Percentiles rank a stretch among this genome's conserved stretches.
Evolutionary conservation across 768 basidiomycete species (phyloP).

Genomic region (Lactarius quietus): DNA sequence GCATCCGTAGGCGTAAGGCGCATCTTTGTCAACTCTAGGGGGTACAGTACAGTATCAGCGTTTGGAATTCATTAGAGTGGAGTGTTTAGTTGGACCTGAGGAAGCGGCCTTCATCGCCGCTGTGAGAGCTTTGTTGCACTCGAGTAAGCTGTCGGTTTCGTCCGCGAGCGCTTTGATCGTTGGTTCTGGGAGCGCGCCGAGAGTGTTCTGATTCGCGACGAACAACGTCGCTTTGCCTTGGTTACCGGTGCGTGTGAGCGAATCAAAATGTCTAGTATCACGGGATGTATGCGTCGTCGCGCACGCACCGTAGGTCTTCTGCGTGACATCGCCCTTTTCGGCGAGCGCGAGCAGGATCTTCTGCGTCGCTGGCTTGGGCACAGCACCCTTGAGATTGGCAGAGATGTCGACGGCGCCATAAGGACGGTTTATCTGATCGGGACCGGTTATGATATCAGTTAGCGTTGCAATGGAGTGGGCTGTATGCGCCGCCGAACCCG

Average conservation of each 20-base stretch:
- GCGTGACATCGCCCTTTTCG: constrained; percentile 81
- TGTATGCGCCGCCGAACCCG: constrained; percentile 11
- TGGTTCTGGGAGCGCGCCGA: constrained; percentile 60
- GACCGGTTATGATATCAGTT: neutral
- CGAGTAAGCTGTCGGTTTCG: constrained; percentile 54
- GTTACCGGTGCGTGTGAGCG: too few species aligned
- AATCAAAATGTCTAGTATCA: too few species aligned
- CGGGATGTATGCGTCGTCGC: neutral
- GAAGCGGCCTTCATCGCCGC: constrained; percentile 49
- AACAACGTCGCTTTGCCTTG: too few species aligned
- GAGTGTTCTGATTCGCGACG: constrained; percentile 74
- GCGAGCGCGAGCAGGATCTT: constrained; percentile 79
- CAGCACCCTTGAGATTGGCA: constrained; percentile 86
- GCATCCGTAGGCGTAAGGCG: constrained; percentile 65
- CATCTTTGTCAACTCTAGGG: constrained; percentile 61
- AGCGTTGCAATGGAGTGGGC: too few species aligned
- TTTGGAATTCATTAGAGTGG: constrained; percentile 26
- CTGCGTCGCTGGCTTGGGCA: constrained; percentile 79
- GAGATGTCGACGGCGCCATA: constrained; percentile 90
- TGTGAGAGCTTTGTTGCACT: constrained; percentile 52
- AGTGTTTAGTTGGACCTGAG: constrained; percentile 37
- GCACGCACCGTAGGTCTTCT: constrained; percentile 82
- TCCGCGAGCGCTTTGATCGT: constrained; percentile 57
- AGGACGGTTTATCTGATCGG: constrained; percentile 83
- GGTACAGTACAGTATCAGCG: neutral